Percentiles rank a stretch among this genome's conserved stretches.
phyloP scores from a whole-genome alignment of 306 rosid genomes.

The Urtica urens region DNA sequence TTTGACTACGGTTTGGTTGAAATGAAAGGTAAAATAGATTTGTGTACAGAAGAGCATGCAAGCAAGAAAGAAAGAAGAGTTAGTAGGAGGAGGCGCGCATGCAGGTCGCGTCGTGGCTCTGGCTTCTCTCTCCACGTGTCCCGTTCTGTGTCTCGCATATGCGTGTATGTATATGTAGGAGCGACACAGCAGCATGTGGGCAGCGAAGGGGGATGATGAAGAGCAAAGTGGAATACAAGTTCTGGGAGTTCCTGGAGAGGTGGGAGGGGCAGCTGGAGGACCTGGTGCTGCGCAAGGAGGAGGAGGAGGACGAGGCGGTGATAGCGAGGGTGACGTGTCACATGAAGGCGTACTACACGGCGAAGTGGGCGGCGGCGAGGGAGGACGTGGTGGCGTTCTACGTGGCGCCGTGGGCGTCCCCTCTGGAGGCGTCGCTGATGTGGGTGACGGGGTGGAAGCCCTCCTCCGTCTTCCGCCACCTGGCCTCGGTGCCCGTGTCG shows the following conservation, averaged over 20 bases:
- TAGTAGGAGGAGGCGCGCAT: too few species aligned
- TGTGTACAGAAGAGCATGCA: too few species aligned
- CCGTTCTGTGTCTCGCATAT: not conserved
- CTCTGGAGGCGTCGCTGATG: constrained; percentile 22
- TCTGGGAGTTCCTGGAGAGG: constrained; percentile 5
- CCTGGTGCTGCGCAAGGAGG: not conserved
- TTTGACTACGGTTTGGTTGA: too few species aligned
- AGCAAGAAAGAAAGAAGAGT: too few species aligned
- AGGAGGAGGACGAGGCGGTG: constrained; percentile 15
- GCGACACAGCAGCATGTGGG: too few species aligned
- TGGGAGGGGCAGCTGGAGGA: constrained; percentile 4
- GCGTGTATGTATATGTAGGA: not conserved
- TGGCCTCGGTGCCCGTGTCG: constrained; percentile 14
- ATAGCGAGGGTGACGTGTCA: constrained; percentile 39
- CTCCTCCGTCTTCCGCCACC: constrained; percentile 23
- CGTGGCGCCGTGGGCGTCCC: constrained; percentile 31
- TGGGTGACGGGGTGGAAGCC: constrained; percentile 51
- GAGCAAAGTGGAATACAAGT: not conserved
- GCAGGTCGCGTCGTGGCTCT: constrained; percentile 38
- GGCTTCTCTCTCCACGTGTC: constrained; percentile 5
- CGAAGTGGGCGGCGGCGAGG: constrained; percentile 54
- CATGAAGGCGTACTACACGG: constrained; percentile 45
- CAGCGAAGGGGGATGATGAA: not conserved
- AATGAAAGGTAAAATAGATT: too few species aligned
- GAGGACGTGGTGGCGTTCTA: constrained; percentile 52